A percentile compares a stretch with the other conserved stretches of the same genome.
phyloP scores from a whole-genome alignment of 164 flowering plant genomes.

The Annona squamosa region DNA sequence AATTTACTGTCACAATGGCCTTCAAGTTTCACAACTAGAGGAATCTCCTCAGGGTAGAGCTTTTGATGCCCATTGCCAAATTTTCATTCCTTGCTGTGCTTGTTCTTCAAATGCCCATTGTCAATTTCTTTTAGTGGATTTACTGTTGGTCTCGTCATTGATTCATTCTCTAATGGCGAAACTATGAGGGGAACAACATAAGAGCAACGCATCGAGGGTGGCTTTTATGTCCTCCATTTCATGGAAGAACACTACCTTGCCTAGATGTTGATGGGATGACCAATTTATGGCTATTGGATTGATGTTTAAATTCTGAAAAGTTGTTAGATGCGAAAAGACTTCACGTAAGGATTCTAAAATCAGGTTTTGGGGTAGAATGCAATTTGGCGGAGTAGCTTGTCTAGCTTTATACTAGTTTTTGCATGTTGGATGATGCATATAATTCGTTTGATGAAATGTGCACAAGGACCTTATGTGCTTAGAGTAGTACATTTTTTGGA shows the following conservation, averaged over 20 bases:
- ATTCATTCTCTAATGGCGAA: slow-evolving; percentile 13
- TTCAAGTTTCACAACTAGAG: slow-evolving; percentile 5
- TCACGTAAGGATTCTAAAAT: slow-evolving; percentile 22
- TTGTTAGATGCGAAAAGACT: slow-evolving; percentile 16
- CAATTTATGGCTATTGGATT: slow-evolving; percentile 20
- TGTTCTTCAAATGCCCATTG: neutral
- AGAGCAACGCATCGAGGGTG: slow-evolving; percentile 6
- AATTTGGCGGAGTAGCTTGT: slow-evolving; percentile 12
- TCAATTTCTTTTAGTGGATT: slow-evolving; percentile 6
- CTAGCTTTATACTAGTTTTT: slow-evolving; percentile 7
- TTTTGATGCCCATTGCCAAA: neutral
- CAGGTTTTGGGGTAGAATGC: slow-evolving; percentile 15
- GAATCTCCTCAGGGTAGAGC: slow-evolving; percentile 20
- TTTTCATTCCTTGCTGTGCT: neutral
- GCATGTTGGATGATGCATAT: slow-evolving; percentile 13
- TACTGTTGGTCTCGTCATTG: slow-evolving; percentile 9
- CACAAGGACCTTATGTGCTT: slow-evolving; percentile 11
- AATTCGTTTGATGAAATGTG: slow-evolving; percentile 15
- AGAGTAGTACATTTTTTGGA: slow-evolving; percentile 13
- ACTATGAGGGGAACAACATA: slow-evolving; percentile 3
- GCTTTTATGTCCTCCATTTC: slow-evolving; percentile 16
- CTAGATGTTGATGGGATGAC: slow-evolving; percentile 14
- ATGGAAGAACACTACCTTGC: slow-evolving; percentile 26
- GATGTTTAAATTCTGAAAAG: slow-evolving; percentile 13
- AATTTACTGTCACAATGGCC: neutral